These are phyloP conservation scores for Cinchona pubescens DNA, from an alignment of 257 asterid genomes.

Conservation along the genomic window DNA sequence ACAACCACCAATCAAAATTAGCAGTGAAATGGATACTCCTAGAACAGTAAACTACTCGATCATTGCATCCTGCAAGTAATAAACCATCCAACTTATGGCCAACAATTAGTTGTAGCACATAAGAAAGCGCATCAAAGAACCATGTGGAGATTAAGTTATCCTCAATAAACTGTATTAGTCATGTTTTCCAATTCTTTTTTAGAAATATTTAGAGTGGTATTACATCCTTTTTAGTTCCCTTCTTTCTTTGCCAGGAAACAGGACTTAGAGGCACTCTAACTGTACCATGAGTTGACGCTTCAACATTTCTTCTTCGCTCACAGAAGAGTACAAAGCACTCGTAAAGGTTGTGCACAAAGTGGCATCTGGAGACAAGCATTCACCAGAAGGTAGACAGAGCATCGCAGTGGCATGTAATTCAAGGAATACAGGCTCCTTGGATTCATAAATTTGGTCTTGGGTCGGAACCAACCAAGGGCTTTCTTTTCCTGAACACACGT, in stretches of 20 bases:
- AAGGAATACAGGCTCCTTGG: constrained; percentile 58
- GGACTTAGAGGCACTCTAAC: constrained; percentile 8
- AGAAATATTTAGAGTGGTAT: background rate
- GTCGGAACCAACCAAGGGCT: constrained; percentile 80
- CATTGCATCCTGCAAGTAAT: background rate
- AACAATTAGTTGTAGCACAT: background rate
- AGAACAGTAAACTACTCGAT: background rate
- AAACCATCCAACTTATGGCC: background rate
- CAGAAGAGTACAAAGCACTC: constrained; percentile 83
- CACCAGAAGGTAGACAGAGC: constrained; percentile 81
- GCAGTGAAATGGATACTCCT: background rate
- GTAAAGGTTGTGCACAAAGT: constrained; percentile 75
- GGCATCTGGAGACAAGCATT: constrained; percentile 80
- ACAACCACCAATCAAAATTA: background rate
- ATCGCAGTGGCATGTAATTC: constrained; percentile 88
- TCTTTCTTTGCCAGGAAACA: constrained; percentile 1
- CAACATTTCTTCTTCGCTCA: constrained; percentile 71
- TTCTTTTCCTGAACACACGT: constrained; percentile 46
- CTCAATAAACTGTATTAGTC: background rate
- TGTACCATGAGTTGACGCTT: constrained; percentile 79
- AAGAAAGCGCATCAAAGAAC: background rate
- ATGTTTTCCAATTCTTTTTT: background rate
- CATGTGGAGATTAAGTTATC: background rate
- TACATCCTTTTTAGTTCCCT: background rate
- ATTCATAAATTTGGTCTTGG: constrained; percentile 64